A percentile compares a stretch with the other conserved stretches of the same genome.
Conservation (phyloP, 805 yeast species). For the Citeromyces matritensis region DNA sequence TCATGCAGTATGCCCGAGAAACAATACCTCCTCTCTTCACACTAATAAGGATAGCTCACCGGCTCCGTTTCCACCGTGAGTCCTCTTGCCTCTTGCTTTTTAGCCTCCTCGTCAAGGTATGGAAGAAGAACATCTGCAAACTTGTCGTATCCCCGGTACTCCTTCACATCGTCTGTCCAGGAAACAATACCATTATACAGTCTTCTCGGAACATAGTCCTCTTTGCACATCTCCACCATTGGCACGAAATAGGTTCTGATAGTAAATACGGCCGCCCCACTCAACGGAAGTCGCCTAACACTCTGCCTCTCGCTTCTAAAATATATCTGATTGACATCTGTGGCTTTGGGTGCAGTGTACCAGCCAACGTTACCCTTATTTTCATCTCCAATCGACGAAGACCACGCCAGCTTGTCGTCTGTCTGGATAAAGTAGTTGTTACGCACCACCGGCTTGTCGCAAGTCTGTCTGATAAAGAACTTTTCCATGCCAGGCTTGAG, state of each 20-base stretch:
- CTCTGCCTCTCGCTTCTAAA: conserved; percentile 55
- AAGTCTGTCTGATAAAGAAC: conserved; percentile 38
- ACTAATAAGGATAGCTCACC: conserved; percentile 25
- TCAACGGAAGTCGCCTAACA: conserved; percentile 40
- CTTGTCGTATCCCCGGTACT: conserved; percentile 41
- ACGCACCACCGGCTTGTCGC: conserved; percentile 51
- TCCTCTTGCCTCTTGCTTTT: conserved; percentile 30
- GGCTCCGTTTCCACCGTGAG: conserved; percentile 22
- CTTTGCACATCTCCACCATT: conserved; percentile 33
- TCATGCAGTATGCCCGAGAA: too few relatives aligned
- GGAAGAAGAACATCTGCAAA: conserved; percentile 40
- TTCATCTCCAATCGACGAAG: conserved; percentile 47
- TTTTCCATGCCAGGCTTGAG: conserved; percentile 51
- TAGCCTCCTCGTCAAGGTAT: conserved; percentile 30
- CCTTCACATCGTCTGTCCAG: conserved; percentile 47
- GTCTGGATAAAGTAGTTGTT: conserved; percentile 55
- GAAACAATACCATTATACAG: conserved; percentile 40
- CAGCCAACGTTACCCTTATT: conserved; percentile 37
- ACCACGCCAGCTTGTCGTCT: conserved; percentile 51
- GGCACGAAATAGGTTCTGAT: conserved; percentile 51
- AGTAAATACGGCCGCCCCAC: conserved; percentile 46
- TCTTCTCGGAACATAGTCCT: conserved; percentile 48
- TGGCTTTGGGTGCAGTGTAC: conserved; percentile 43
- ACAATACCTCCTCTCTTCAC: too few relatives aligned
- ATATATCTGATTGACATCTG: conserved; percentile 26